Conservation (phyloP, 2,329 filamentous ascomycete species). For the Alternaria novae-zelandiae region DNA sequence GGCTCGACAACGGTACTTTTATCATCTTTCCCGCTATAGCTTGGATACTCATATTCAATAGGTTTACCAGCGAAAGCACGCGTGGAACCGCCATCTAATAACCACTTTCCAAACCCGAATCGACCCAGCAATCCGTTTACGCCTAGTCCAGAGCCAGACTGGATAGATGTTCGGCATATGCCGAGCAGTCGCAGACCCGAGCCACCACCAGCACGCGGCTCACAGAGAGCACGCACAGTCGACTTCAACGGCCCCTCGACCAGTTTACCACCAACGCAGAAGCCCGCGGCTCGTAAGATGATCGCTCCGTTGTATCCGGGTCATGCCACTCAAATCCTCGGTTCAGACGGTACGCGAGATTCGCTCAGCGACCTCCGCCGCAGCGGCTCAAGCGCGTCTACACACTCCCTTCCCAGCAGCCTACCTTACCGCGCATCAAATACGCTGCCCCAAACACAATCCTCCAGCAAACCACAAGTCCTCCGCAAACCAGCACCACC, state of each 20-base stretch:
- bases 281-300: slow-evolving; percentile 37
- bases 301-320: slow-evolving; percentile 37
- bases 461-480: slow-evolving; percentile 28
- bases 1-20: slow-evolving; percentile 66
- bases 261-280: slow-evolving; percentile 22
- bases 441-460: slow-evolving; percentile 5
- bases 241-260: slow-evolving; percentile 40
- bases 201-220: slow-evolving; percentile 41
- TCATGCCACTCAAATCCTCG: slow-evolving; percentile 26
- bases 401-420: slow-evolving; percentile 36
- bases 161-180: slow-evolving; percentile 64
- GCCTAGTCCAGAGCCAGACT: slow-evolving; percentile 77
- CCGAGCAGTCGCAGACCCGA: slow-evolving; percentile 28
- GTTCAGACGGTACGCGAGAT: slow-evolving; percentile 30
- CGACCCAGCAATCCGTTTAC: slow-evolving; percentile 83
- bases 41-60: slow-evolving; percentile 39
- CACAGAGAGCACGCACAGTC: slow-evolving; percentile 35
- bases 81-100: slow-evolving; percentile 68
- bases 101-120: slow-evolving; percentile 72
- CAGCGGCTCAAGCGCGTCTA: slow-evolving; percentile 33
- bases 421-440: slow-evolving; percentile 24
- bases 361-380: slow-evolving; percentile 29
- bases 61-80: slow-evolving; percentile 77
- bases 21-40: slow-evolving; percentile 55
- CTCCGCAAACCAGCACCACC: slow-evolving; percentile 44